These are phyloP conservation scores for Aciculoconidium aculeatum DNA, from an alignment of 805 yeast species.

Conservation along the genomic window DNA sequence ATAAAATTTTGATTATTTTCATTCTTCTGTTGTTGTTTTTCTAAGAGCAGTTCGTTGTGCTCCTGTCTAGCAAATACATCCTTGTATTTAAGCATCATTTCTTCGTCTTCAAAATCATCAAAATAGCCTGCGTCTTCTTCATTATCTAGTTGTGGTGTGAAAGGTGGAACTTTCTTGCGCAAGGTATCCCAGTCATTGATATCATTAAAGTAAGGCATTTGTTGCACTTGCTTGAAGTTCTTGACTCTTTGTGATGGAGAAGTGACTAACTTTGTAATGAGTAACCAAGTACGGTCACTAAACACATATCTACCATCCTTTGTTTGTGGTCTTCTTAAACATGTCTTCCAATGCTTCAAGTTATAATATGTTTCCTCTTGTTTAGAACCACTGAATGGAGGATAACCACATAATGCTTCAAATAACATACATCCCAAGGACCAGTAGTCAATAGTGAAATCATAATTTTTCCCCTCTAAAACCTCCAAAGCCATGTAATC, in stretches of 20 bases:
- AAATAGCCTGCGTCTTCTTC: slow-evolving; percentile 99
- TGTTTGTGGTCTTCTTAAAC: slow-evolving; percentile 83
- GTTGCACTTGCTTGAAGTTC: slow-evolving; percentile 74
- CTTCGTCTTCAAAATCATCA: slow-evolving; percentile 94
- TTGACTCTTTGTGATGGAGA: slow-evolving; percentile 70
- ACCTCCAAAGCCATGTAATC: slow-evolving; percentile 99
- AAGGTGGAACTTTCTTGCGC: slow-evolving; percentile 79
- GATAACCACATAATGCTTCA: slow-evolving; percentile 93
- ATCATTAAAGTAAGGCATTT: slow-evolving; percentile 78
- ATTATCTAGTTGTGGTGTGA: slow-evolving; percentile 92
- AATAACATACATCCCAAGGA: slow-evolving; percentile 95
- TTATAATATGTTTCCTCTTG: slow-evolving; percentile 94
- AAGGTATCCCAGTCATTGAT: slow-evolving; percentile 64
- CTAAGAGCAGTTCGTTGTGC: slow-evolving; percentile 76
- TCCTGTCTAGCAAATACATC: slow-evolving; percentile 93
- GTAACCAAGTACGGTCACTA: slow-evolving; percentile 94
- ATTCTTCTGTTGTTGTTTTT: slow-evolving; percentile 24
- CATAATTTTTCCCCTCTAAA: slow-evolving; percentile 87
- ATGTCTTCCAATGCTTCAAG: slow-evolving; percentile 86
- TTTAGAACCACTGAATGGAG: slow-evolving; percentile 92
- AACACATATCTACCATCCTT: slow-evolving; percentile 89
- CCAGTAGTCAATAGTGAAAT: slow-evolving; percentile 98
- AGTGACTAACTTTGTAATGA: slow-evolving; percentile 74
- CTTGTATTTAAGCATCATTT: slow-evolving; percentile 95
- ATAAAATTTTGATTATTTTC: slow-evolving; percentile 50